phyloP scores from a whole-genome alignment of 306 rosid species.

The Quillaja saponaria region DNA sequence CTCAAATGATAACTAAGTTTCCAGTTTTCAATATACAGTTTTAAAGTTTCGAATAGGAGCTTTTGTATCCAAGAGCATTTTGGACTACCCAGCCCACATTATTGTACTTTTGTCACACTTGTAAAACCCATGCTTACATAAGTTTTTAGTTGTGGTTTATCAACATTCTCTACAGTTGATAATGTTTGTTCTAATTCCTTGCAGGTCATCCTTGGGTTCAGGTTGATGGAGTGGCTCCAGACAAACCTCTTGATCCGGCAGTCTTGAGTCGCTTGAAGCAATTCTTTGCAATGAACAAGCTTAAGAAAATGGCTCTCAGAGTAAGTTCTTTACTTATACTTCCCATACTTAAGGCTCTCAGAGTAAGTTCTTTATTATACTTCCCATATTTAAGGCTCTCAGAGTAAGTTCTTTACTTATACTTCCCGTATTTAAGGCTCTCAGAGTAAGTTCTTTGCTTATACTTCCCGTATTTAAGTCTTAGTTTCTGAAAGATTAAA shows the following conservation, averaged over 20 bases:
- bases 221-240: conserved; percentile 81
- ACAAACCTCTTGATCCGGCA: conserved; percentile 85
- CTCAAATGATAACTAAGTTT: too few relatives aligned
- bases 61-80: too few relatives aligned
- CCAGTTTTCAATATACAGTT: too few relatives aligned
- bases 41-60: not conserved
- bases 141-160: not conserved
- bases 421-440: too few relatives aligned
- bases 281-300: conserved; percentile 84
- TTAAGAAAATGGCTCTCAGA: conserved; percentile 92
- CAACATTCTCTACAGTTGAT: not conserved
- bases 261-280: conserved; percentile 85
- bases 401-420: too few relatives aligned
- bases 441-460: too few relatives aligned
- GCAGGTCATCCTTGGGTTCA: conserved; percentile 95
- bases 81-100: not conserved
- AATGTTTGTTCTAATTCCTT: conserved; percentile 32
- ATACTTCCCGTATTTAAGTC: too few relatives aligned
- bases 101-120: conserved; percentile 6
- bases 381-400: too few relatives aligned
- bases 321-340: conserved; percentile 48
- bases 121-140: not conserved
- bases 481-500: too few relatives aligned
- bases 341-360: too few relatives aligned
- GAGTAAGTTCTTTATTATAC: too few relatives aligned